Evolutionary conservation across 2,329 filamentous ascomycete genomes (phyloP), one percentile per base, ranked within the genome.

Genomic region (Calonectria montana): DNA sequence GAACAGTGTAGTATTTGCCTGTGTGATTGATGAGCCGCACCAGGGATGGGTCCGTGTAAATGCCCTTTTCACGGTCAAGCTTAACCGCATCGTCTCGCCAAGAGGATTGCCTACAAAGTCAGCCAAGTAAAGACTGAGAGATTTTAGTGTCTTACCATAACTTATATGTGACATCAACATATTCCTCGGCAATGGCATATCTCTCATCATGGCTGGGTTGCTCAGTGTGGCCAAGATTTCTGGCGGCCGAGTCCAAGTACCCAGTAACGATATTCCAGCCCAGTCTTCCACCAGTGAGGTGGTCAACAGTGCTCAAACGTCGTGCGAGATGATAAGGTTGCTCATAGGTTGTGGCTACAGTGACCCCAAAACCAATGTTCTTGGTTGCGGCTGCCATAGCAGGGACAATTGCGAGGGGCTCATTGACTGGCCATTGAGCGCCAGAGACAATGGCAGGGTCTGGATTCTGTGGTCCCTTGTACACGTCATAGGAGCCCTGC

Each of bases 381-480:
- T 89, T 88, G 0, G 92, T 94, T 0, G 86, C 91, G 1, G 91
- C 91, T 1, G 92, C 91, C 91, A 94, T 92, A 2, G 91, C 91
- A 2, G 91, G 87, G 0, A 94, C 85, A 2, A 91, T 87, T 8
- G 79, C 73, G 2, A 94, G 78, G 0, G 92, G 92, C 79, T 94
- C 92, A 71, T 92, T 93, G n/a, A 93, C 90, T 0, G 92, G 92
- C 88, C 91, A 94, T 80, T 94, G 92, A 0, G 91, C 90, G 1
- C 91, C 92, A 0, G 90, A 89, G 1, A 86, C 80, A 61, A 93
- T 88, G 0, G 91, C 90, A 0, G 91, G 88, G 3, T 88, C 87
- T 4, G 85, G 82, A 0, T 81, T 82, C 12, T 72, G 72, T 13
- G 89, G 89, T 0, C 91, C 88, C 71, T 90, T 90, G 82, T 93